These are phyloP conservation scores for Bullera alba DNA, from an alignment of 768 basidiomycete species.

Conservation along the genomic window DNA sequence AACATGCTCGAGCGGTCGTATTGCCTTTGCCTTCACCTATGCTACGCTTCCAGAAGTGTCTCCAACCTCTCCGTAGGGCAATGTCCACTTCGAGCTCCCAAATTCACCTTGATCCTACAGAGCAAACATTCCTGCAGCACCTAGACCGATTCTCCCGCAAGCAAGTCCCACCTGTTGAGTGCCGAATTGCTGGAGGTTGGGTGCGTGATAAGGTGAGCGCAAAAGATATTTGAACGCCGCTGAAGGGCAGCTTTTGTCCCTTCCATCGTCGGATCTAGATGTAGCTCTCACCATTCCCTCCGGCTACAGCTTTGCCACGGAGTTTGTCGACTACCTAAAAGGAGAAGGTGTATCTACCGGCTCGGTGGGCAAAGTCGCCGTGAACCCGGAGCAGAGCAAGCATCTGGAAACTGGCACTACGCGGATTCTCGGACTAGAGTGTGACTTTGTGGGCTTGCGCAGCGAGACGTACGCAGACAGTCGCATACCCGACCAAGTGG, in stretches of 20 bases:
- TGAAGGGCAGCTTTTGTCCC: slow-evolving; percentile 59
- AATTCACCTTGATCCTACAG: slow-evolving; percentile 61
- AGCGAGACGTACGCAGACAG: slow-evolving; percentile 87
- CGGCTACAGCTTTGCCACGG: slow-evolving; percentile 78
- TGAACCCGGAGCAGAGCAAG: slow-evolving; percentile 95
- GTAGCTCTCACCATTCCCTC: slow-evolving; percentile 83
- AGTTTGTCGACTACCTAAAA: slow-evolving; percentile 60
- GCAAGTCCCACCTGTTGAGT: slow-evolving; percentile 56
- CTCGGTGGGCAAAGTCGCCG: slow-evolving; percentile 71
- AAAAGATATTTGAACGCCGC: neutral
- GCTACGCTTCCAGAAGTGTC: no score
- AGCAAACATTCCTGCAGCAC: slow-evolving; percentile 65
- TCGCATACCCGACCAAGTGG: slow-evolving; percentile 81
- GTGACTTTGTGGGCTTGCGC: slow-evolving; percentile 90
- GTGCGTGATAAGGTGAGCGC: slow-evolving; percentile 87
- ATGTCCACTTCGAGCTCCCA: neutral
- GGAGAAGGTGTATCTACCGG: slow-evolving; percentile 29
- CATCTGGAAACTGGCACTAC: slow-evolving; percentile 93
- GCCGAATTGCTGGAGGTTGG: slow-evolving; percentile 96
- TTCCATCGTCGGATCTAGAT: slow-evolving; percentile 84
- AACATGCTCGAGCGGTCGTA: no score
- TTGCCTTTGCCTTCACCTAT: no score
- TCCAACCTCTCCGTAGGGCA: no score
- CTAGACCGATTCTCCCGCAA: slow-evolving; percentile 66
- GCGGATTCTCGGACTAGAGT: slow-evolving; percentile 66